Evolutionary conservation across 768 basidiomycete species (phyloP).

Genomic region (Trametes meyenii): DNA sequence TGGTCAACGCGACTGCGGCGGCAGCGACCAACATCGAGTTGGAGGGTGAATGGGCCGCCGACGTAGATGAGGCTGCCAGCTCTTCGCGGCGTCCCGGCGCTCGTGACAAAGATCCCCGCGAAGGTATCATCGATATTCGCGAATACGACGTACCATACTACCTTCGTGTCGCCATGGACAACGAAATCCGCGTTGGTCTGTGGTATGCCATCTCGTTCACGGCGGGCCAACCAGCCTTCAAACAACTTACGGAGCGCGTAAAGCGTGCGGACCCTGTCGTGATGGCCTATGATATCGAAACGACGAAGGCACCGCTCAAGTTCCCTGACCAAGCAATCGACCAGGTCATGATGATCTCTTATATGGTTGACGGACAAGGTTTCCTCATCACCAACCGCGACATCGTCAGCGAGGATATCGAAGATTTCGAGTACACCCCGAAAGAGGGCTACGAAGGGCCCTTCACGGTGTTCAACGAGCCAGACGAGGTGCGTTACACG

Average conservation of each 20-base stretch:
- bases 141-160: conserved; percentile 99
- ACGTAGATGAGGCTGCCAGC: conserved; percentile 41
- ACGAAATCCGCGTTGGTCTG: conserved; percentile 95
- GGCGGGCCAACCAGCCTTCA: conserved; percentile 76
- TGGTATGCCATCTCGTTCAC: conserved; percentile 92
- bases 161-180: conserved; percentile 98
- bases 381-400: conserved; percentile 98
- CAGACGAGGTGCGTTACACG: conserved; percentile 69
- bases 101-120: conserved; percentile 80
- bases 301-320: conserved; percentile 98
- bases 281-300: conserved; percentile 99
- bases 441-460: conserved; percentile 98
- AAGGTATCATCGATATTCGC: conserved; percentile 90
- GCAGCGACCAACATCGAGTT: conserved; percentile 69
- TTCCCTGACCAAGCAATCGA: conserved; percentile 96
- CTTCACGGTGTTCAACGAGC: conserved; percentile 93
- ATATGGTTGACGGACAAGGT: conserved; percentile 98
- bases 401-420: conserved; percentile 96
- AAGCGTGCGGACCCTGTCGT: conserved; percentile 99
- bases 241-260: conserved; percentile 77
- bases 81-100: conserved; percentile 33
- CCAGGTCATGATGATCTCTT: conserved; percentile 99
- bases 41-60: conserved; percentile 63
- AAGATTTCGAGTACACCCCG: conserved; percentile 98
- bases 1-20: conserved; percentile 76